A percentile compares a stretch with the other conserved stretches of the same genome.
These are phyloP conservation scores for Solanum pimpinellifolium DNA, from an alignment of 257 asterid genomes.

Conservation along the genomic window DNA sequence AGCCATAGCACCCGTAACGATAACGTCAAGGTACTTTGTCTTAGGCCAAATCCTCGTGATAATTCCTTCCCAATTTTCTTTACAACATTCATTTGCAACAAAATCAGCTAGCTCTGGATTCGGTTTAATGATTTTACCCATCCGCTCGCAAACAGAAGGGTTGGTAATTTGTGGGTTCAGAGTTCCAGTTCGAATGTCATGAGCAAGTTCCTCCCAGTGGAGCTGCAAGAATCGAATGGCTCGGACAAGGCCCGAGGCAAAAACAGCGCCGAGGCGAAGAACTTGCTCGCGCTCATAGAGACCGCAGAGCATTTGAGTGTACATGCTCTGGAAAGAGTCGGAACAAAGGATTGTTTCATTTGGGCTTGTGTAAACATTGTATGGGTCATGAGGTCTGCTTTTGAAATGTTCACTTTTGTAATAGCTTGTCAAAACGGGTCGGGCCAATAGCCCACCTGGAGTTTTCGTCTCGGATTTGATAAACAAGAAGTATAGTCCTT, in stretches of 20 bases:
- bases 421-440: conserved; percentile 95
- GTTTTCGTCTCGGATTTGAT: conserved; percentile 84
- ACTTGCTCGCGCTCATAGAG: conserved; percentile 77
- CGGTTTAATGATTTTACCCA: conserved; percentile 31
- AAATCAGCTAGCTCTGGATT: conserved; percentile 52
- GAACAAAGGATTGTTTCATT: conserved; percentile 86
- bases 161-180: conserved; percentile 45
- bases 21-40: conserved; percentile 76
- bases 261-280: conserved; percentile 90
- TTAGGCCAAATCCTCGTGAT: conserved; percentile 88
- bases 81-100: conserved; percentile 34
- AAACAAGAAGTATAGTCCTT: conserved; percentile 77
- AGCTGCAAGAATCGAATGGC: conserved; percentile 94
- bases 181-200: conserved; percentile 60
- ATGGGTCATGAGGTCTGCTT: conserved; percentile 90
- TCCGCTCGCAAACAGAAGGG: conserved; percentile 33
- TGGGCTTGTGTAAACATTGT: conserved; percentile 92
- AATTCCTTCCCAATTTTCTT: conserved; percentile 72
- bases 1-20: conserved; percentile 98
- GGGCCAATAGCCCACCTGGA: conserved; percentile 84
- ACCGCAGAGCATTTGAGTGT: conserved; percentile 92
- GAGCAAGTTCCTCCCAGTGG: conserved; percentile 47
- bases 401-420: conserved; percentile 96
- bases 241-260: conserved; percentile 96
- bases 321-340: conserved; percentile 95